Conservation (phyloP, 805 yeast genomes). For the Candida succiphila region DNA sequence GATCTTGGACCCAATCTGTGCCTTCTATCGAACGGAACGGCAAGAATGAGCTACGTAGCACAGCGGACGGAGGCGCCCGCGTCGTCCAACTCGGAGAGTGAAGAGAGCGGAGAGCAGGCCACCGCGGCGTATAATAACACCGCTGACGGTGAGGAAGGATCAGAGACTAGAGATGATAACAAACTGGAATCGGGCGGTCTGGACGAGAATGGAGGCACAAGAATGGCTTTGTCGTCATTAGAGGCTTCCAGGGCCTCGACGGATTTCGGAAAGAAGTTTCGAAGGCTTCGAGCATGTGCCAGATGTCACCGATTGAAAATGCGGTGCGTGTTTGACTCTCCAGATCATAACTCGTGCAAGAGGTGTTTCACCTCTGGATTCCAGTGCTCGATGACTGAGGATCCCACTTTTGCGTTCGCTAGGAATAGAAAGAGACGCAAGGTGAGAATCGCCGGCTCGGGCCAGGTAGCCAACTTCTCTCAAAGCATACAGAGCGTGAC, state of each 20-base stretch:
- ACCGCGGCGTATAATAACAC: too few relatives aligned
- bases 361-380: constrained; percentile 34
- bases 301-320: constrained; percentile 43
- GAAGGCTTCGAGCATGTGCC: constrained; percentile 43
- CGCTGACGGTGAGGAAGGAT: too few relatives aligned
- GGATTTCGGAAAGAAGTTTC: constrained; percentile 33
- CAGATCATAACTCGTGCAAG: constrained; percentile 30
- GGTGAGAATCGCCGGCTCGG: constrained; percentile 14
- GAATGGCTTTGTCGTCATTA: too few relatives aligned
- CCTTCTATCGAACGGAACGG: too few relatives aligned
- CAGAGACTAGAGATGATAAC: too few relatives aligned
- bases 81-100: too few relatives aligned
- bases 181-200: too few relatives aligned
- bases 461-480: constrained; percentile 18
- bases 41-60: too few relatives aligned
- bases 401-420: constrained; percentile 37
- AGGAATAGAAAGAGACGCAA: constrained; percentile 24
- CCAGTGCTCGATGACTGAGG: constrained; percentile 38
- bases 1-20: too few relatives aligned
- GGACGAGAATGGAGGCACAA: too few relatives aligned
- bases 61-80: too few relatives aligned
- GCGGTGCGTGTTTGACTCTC: constrained; percentile 42
- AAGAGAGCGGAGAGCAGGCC: too few relatives aligned
- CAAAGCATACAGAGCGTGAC: constrained; percentile 16
- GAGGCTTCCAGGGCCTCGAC: constrained; percentile 1